Conservation (phyloP, 805 yeast species). For the Kazachstania kunashirensis region DNA sequence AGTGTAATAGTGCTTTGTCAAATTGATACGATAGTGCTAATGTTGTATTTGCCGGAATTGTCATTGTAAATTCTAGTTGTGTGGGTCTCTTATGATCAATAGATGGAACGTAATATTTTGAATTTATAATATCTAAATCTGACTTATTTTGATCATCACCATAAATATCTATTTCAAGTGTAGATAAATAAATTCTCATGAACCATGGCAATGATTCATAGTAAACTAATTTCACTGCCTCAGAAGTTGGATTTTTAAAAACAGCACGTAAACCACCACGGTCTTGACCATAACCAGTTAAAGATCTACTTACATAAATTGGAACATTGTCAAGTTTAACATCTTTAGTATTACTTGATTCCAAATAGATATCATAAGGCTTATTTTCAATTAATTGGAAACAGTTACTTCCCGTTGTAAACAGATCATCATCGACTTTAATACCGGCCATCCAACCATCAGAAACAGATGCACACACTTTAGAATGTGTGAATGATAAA, state of each 20-base stretch:
- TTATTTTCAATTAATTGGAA: constrained; percentile 26
- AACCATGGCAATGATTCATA: constrained; percentile 91
- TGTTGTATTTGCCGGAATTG: constrained; percentile 54
- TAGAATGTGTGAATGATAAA: constrained; percentile 37
- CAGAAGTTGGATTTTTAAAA: constrained; percentile 54
- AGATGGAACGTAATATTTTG: constrained; percentile 64
- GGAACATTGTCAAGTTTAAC: constrained; percentile 43
- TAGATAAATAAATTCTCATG: constrained; percentile 71
- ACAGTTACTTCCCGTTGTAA: constrained; percentile 30
- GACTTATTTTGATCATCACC: constrained; percentile 13
- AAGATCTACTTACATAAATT: constrained; percentile 66
- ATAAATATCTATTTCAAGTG: constrained; percentile 36
- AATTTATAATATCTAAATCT: constrained; percentile 34
- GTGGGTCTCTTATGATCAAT: constrained; percentile 73
- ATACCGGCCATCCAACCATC: constrained; percentile 39
- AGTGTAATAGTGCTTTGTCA: constrained; percentile 75
- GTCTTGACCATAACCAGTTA: constrained; percentile 88
- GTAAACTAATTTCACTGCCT: constrained; percentile 45
- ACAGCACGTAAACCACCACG: constrained; percentile 80
- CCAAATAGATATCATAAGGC: constrained; percentile 24
- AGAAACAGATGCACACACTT: constrained; percentile 33
- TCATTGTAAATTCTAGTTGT: constrained; percentile 61
- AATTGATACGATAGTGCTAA: constrained; percentile 63
- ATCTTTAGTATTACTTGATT: constrained; percentile 40
- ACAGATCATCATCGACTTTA: constrained; percentile 21